Conservation (phyloP, 1,284 basidiomycete species). For the Golubevia sp. region DNA sequence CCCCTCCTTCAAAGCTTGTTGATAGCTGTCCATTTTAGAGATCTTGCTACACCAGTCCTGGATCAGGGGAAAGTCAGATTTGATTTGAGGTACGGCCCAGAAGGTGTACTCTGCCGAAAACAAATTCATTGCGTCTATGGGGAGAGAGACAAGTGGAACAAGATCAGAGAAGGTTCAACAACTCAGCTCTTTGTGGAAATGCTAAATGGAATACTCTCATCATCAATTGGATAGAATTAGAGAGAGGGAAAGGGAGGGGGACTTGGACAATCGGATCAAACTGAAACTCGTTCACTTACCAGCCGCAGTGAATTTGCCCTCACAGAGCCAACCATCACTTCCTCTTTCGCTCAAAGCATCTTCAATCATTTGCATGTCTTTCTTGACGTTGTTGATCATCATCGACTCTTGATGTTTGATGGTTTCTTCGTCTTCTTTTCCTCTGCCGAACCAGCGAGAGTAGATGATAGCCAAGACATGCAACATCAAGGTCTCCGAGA, state of each 20-base stretch:
- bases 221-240: no score
- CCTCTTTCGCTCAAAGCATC: neutral
- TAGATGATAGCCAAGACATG: conserved; percentile 13
- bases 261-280: no score
- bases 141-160: neutral
- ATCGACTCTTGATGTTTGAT: conserved; percentile 2
- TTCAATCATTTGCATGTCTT: conserved; percentile 11
- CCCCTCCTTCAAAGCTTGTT: conserved; percentile 8
- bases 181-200: neutral
- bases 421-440: neutral
- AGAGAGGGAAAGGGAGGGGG: no score
- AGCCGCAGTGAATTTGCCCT: neutral
- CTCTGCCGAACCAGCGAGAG: conserved; percentile 11
- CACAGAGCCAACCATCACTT: neutral
- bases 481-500: conserved; percentile 12
- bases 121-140: conserved; percentile 1
- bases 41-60: conserved; percentile 7
- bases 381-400: conserved; percentile 7
- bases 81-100: conserved; percentile 5
- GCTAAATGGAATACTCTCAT: no score
- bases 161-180: neutral
- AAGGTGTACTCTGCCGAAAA: conserved; percentile 10
- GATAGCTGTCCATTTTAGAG: conserved; percentile 5
- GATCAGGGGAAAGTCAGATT: conserved; percentile 6
- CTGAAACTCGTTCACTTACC: neutral